These are phyloP conservation scores for Pyropia yezoensis DNA, from an alignment of 23 red algal species.

Conservation along the genomic window DNA sequence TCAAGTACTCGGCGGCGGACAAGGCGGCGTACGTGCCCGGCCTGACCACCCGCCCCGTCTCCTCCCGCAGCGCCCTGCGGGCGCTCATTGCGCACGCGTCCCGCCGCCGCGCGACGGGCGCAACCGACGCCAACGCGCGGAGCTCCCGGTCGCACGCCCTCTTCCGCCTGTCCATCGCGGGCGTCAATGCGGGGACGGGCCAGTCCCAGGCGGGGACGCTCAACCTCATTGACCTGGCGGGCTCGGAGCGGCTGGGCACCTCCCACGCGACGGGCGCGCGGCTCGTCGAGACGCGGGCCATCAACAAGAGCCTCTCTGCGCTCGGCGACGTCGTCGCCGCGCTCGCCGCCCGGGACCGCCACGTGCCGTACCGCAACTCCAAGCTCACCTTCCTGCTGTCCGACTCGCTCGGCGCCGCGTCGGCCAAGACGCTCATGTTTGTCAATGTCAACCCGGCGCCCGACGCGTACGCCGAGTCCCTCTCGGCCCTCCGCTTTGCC, in stretches of 20 bases:
- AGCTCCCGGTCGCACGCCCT: conserved; percentile 86
- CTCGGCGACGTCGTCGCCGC: conserved; percentile 75
- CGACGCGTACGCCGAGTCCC: conserved; percentile 75
- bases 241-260: conserved; percentile 69
- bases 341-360: conserved; percentile 38
- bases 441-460: conserved; percentile 76
- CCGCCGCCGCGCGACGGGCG: conserved; percentile 76
- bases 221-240: conserved; percentile 96
- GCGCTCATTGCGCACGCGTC: conserved; percentile 48
- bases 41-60: conserved; percentile 39
- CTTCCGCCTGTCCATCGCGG: conserved; percentile 80
- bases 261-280: conserved; percentile 65
- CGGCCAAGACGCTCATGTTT: conserved; percentile 99
- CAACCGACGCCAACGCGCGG: conserved; percentile 71
- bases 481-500: conserved; percentile 85
- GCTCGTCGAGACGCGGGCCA: conserved; percentile 72
- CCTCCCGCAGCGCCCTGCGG: conserved; percentile 34
- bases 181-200: conserved; percentile 38
- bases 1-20: conserved; percentile 16
- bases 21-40: conserved; percentile 57
- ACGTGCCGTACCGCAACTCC: conserved; percentile 84
- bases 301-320: conserved; percentile 85
- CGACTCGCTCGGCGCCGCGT: conserved; percentile 80
- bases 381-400: conserved; percentile 95
- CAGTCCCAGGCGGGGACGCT: conserved; percentile 48